Base-by-base conservation (phyloP, 176 grass and related monocot species). In the Lolium perenne region DNA sequence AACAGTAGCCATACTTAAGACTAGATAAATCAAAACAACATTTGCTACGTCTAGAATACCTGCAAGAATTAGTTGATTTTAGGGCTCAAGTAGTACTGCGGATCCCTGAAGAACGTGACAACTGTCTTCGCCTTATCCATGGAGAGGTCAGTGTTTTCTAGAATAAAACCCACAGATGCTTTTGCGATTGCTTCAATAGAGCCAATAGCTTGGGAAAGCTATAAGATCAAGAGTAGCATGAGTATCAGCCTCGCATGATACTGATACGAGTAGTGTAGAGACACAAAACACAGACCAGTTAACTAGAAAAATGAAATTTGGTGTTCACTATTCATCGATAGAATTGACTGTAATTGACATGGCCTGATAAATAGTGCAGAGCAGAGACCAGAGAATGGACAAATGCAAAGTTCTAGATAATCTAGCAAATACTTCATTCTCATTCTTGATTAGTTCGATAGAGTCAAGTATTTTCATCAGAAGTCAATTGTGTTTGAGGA, bases 91-190 rank as follows among this genome's bases (percentile, higher is more conserved):
- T 94, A 92, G 84, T 92, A 94, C 56, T 89, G 88, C 41, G 93
- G 91, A 85, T 98, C 96, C 80, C 89, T 92, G 90, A 98, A 98
- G 89, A 95, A 95, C 65, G 84, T 91, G 74, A 86, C 82, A 83
- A 95, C 41, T 79, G 66, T 95, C 75, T 95, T 84, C 9, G 93
- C 90, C 90, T 95, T 95, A 69, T 95, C 93, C 16, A 57, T 87
- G 15, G 96, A 98, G 87, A 98, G 93, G 65, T 98, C 96, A 23
- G 96, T 98, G 71, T 80, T 95, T 83, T 75, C 72, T 10, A 75
- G 72, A 50, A 75, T 75, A 75, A 16, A 75, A 9, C 14, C 49
- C 72, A 29, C 25, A 14, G 72, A 75, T 75, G 72, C 72, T 51
- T 75, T 75, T 53, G 72, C 47, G 14, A 75, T 75, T 75, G 72